phyloP scores from a whole-genome alignment of 345 rosid genomes.

The Bruguiera parviflora region DNA sequence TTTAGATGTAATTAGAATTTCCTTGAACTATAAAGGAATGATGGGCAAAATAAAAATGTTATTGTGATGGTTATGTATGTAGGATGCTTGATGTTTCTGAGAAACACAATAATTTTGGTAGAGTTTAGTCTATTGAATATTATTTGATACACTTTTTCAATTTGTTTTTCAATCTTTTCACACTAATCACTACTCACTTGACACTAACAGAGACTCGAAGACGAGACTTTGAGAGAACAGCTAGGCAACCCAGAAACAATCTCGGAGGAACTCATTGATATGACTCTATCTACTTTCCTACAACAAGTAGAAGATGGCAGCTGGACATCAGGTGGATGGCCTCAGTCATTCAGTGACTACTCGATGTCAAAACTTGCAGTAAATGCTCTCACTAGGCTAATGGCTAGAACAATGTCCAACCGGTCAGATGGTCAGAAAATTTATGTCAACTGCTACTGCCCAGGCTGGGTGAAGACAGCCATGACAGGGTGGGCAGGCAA shows the following conservation, averaged over 20 bases:
- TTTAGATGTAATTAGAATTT: too few species aligned
- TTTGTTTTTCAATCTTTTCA: background rate
- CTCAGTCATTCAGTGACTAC: constrained; percentile 73
- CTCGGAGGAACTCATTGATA: constrained; percentile 65
- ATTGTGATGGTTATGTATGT: too few species aligned
- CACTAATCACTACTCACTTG: constrained; percentile 7
- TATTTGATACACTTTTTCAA: background rate
- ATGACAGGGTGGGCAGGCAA: constrained; percentile 97
- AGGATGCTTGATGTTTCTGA: too few species aligned
- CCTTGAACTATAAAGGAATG: too few species aligned
- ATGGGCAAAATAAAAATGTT: too few species aligned
- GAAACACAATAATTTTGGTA: too few species aligned
- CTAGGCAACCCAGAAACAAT: constrained; percentile 52
- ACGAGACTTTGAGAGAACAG: constrained; percentile 50
- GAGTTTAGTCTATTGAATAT: too few species aligned
- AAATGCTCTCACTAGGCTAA: constrained; percentile 62
- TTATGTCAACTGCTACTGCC: constrained; percentile 81
- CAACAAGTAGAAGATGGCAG: constrained; percentile 71
- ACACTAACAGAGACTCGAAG: constrained; percentile 60
- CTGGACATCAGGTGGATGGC: constrained; percentile 92
- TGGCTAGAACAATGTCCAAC: constrained; percentile 53
- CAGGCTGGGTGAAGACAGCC: constrained; percentile 98
- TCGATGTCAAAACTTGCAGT: constrained; percentile 88
- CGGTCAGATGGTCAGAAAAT: constrained; percentile 78
- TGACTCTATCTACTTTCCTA: constrained; percentile 53